Evolutionary conservation across 108 stramenopile species (phyloP).

Genomic region (Nannochloropsis salina): DNA sequence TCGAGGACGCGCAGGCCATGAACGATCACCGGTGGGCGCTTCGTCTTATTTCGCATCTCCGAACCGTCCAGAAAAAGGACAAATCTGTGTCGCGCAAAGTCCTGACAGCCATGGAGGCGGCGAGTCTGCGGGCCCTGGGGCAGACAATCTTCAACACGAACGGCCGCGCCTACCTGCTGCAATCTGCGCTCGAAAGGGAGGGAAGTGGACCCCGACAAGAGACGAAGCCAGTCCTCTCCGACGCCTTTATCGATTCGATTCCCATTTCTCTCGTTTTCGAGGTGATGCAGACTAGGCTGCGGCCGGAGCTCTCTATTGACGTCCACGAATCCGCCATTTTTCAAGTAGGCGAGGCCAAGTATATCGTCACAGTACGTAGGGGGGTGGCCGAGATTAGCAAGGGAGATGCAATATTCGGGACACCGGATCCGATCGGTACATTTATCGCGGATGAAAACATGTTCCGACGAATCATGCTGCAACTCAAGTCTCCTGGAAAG

Average conservation of each 20-base stretch:
- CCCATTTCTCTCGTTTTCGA: slow-evolving; percentile 7
- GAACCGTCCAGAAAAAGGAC: slow-evolving; percentile 6
- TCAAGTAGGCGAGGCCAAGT: not conserved
- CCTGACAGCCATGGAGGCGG: not conserved
- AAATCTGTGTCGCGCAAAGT: not conserved
- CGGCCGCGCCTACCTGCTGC: not conserved
- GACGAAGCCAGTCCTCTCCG: not conserved
- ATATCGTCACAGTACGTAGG: not conserved
- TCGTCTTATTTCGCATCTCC: not conserved
- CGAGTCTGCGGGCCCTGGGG: not conserved
- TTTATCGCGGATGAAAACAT: slow-evolving; percentile 20
- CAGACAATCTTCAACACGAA: not conserved
- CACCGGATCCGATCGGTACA: not conserved
- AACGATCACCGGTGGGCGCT: slow-evolving; percentile 3
- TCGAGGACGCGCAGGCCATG: slow-evolving; percentile 17
- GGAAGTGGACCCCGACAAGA: not conserved
- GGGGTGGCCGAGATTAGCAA: not conserved
- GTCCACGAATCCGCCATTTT: not conserved
- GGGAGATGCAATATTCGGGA: slow-evolving; percentile 19
- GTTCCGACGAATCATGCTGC: not conserved
- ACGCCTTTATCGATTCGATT: slow-evolving; percentile 1
- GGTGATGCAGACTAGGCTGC: not conserved
- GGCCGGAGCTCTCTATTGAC: slow-evolving; percentile 13
- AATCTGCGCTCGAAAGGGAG: not conserved
- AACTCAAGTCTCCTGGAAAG: not conserved